phyloP scores from a whole-genome alignment of 1,284 basidiomycete genomes.

The Meripilus lineatus region DNA sequence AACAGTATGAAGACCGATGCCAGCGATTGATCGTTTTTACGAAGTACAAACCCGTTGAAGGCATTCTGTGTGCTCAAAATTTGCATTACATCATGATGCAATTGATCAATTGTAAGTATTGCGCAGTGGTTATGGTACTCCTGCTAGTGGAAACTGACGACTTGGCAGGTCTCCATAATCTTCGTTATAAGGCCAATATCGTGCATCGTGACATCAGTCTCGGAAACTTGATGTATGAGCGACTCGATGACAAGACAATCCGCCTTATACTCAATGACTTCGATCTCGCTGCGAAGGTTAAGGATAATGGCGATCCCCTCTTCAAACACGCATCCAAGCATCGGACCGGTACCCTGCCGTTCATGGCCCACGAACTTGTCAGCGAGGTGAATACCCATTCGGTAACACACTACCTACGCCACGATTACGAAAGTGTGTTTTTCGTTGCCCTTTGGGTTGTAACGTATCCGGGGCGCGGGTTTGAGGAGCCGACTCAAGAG shows the following conservation, averaged over 20 bases:
- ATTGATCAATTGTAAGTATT: slow-evolving; percentile 9
- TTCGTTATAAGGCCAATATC: slow-evolving; percentile 7
- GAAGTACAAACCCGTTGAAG: too few species aligned
- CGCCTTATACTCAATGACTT: slow-evolving; percentile 12
- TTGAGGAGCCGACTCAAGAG: too few species aligned
- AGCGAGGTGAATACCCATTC: background rate
- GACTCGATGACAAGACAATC: background rate
- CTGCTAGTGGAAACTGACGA: background rate
- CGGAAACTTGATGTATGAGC: slow-evolving; percentile 11
- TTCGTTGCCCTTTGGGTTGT: slow-evolving; percentile 9
- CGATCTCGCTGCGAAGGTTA: slow-evolving; percentile 11
- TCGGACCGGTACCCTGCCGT: slow-evolving; percentile 12
- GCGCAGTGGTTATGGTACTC: too few species aligned
- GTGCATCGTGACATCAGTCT: slow-evolving; percentile 13
- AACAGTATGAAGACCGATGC: slow-evolving; percentile 6
- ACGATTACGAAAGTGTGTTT: slow-evolving; percentile 10
- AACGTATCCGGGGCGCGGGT: too few species aligned
- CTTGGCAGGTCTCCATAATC: slow-evolving; percentile 7
- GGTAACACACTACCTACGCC: slow-evolving; percentile 4
- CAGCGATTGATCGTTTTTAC: slow-evolving; percentile 7
- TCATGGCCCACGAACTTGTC: slow-evolving; percentile 5
- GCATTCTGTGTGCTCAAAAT: too few species aligned
- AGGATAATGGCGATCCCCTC: too few species aligned
- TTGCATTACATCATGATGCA: slow-evolving; percentile 5
- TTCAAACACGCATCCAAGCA: too few species aligned